A percentile compares a stretch with the other conserved stretches of the same genome.
These are phyloP conservation scores for Aspergillus uvarum DNA, from an alignment of 2,329 filamentous ascomycete genomes.

Conservation along the genomic window DNA sequence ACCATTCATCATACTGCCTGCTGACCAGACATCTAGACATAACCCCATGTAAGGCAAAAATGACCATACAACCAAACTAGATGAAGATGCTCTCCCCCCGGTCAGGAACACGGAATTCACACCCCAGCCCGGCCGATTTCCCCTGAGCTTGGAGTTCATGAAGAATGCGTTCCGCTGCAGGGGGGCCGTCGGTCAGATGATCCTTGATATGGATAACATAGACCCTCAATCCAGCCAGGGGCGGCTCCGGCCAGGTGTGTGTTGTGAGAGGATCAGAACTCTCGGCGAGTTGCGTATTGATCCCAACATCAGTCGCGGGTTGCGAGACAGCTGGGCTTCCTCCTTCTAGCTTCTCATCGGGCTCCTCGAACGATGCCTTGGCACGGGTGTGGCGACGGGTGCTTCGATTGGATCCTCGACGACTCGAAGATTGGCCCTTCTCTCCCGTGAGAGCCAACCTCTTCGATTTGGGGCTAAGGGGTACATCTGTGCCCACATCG, in stretches of 20 bases:
- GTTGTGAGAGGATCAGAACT: conserved; percentile 17
- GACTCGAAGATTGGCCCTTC: not conserved
- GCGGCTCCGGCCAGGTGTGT: conserved; percentile 29
- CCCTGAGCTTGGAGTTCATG: conserved; percentile 68
- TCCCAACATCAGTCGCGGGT: conserved; percentile 8
- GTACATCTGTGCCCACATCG: conserved; percentile 19
- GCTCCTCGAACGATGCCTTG: conserved; percentile 1
- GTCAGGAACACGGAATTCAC: conserved; percentile 72
- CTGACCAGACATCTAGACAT: not conserved
- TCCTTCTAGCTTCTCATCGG: not conserved
- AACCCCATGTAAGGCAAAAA: not conserved
- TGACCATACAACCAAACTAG: conserved; percentile 17
- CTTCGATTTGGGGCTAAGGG: conserved; percentile 29
- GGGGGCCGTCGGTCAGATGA: conserved; percentile 68
- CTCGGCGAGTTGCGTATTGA: conserved; percentile 8
- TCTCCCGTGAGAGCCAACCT: conserved; percentile 6
- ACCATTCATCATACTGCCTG: too few relatives aligned
- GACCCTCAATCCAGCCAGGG: conserved; percentile 71
- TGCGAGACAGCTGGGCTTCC: not conserved
- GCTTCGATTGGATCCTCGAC: conserved; percentile 7
- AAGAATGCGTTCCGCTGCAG: conserved; percentile 66
- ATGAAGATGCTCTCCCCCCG: conserved; percentile 59
- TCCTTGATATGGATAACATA: conserved; percentile 96
- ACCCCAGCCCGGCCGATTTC: conserved; percentile 66
- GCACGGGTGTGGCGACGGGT: conserved; percentile 4